Percentiles rank a stretch among this genome's conserved stretches.
phyloP scores from a whole-genome alignment of 1,284 basidiomycete genomes.

The Termitomyces sp. region DNA sequence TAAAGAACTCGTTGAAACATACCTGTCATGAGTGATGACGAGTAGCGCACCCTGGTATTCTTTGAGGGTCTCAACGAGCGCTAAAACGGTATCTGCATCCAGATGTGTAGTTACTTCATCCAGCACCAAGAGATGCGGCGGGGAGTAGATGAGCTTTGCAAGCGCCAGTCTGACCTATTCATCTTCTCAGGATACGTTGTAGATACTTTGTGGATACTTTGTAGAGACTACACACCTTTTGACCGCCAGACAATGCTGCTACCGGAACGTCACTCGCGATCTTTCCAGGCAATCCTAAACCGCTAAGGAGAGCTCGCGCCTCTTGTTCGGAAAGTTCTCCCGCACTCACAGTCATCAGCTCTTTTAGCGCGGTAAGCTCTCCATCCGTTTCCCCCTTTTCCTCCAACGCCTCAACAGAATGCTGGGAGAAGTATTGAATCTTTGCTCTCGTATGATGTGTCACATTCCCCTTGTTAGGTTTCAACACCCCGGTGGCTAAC shows the following conservation, averaged over 20 bases:
- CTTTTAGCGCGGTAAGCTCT: slow-evolving; percentile 34
- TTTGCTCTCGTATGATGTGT: slow-evolving; percentile 51
- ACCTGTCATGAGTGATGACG: slow-evolving; percentile 66
- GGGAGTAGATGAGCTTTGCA: slow-evolving; percentile 40
- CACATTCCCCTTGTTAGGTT: slow-evolving; percentile 48
- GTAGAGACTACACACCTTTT: slow-evolving; percentile 36
- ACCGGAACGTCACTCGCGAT: slow-evolving; percentile 42
- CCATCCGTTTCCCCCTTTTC: slow-evolving; percentile 16
- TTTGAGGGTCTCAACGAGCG: slow-evolving; percentile 50
- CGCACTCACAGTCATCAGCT: slow-evolving; percentile 26
- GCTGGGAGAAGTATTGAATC: slow-evolving; percentile 56
- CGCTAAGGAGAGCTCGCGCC: slow-evolving; percentile 41
- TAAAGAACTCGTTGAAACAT: slow-evolving; percentile 22
- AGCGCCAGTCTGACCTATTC: slow-evolving; percentile 37
- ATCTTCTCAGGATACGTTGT: not conserved
- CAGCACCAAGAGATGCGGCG: slow-evolving; percentile 51
- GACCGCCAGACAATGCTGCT: slow-evolving; percentile 50
- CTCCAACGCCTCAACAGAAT: slow-evolving; percentile 49
- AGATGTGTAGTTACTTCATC: slow-evolving; percentile 73
- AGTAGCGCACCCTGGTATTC: slow-evolving; percentile 55
- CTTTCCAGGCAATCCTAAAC: slow-evolving; percentile 44
- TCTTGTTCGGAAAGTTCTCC: slow-evolving; percentile 37
- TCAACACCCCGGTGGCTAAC: slow-evolving; percentile 37
- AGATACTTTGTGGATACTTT: not conserved
- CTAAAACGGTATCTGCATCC: slow-evolving; percentile 60